Evolutionary conservation across 306 rosid genomes (phyloP).

Genomic region (Trichosanthes cucumerina): DNA sequence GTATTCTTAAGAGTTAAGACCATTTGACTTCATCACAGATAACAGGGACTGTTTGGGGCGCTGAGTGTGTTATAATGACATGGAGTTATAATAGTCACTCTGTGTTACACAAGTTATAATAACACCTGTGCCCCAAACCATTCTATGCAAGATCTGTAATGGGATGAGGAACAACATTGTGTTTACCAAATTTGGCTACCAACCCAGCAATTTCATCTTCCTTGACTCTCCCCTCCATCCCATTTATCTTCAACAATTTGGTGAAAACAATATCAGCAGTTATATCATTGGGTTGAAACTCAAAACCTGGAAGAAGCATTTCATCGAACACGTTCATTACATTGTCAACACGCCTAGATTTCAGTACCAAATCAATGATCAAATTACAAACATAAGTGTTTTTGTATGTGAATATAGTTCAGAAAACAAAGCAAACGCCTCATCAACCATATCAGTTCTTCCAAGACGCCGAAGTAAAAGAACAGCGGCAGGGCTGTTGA

Average conservation of each 20-base stretch:
- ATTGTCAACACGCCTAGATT: slow-evolving; percentile 22
- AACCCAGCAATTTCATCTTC: slow-evolving; percentile 39
- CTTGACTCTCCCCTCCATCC: slow-evolving; percentile 19
- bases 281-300: slow-evolving; percentile 27
- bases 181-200: slow-evolving; percentile 35
- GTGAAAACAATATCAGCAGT: slow-evolving; percentile 41
- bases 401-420: slow-evolving; percentile 29
- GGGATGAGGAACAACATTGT: slow-evolving; percentile 35
- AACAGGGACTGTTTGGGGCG: too few species aligned
- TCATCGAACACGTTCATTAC: slow-evolving; percentile 53
- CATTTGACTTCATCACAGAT: slow-evolving; percentile 42
- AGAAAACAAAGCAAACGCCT: slow-evolving; percentile 24
- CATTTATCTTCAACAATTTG: slow-evolving; percentile 20
- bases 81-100: too few species aligned
- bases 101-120: too few species aligned
- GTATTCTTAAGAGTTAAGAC: slow-evolving; percentile 25
- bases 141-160: too few species aligned
- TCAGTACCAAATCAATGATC: slow-evolving; percentile 21
- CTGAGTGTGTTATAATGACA: too few species aligned
- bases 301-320: slow-evolving; percentile 42
- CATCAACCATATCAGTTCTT: slow-evolving; percentile 34
- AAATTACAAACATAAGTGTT: slow-evolving; percentile 34
- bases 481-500: slow-evolving; percentile 17
- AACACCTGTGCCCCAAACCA: too few species aligned
- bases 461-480: slow-evolving; percentile 29